Evolutionary conservation across 257 asterid species (phyloP).

Genomic region (Asclepias syriaca): DNA sequence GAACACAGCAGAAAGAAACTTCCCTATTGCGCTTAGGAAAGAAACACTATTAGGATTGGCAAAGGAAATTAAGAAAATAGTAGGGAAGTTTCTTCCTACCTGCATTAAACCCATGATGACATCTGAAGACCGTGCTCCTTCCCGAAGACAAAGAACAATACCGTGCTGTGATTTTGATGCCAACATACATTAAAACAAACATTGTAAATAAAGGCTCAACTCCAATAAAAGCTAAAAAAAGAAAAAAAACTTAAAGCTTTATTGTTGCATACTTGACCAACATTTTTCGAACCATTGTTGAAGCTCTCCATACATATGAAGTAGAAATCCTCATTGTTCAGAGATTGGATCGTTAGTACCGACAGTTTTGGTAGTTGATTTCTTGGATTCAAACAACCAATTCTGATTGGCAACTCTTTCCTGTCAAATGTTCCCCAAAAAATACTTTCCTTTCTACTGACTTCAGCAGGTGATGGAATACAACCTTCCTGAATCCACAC

Average conservation of each 20-base stretch:
- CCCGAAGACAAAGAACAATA: constrained; percentile 63
- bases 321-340: constrained; percentile 47
- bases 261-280: constrained; percentile 38
- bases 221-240: neutral
- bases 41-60: neutral
- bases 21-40: too few species aligned
- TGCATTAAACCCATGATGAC: constrained; percentile 61
- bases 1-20: too few species aligned
- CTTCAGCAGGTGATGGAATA: constrained; percentile 92
- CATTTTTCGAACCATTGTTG: constrained; percentile 24
- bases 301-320: constrained; percentile 68
- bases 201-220: neutral
- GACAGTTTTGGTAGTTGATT: constrained; percentile 52
- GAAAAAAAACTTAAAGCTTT: neutral
- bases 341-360: constrained; percentile 44
- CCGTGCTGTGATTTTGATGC: constrained; percentile 38
- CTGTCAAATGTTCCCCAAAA: constrained; percentile 58
- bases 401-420: constrained; percentile 61
- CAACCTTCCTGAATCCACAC: constrained; percentile 51
- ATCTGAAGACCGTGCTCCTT: constrained; percentile 66
- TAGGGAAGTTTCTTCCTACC: constrained; percentile 25
- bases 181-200: constrained; percentile 3
- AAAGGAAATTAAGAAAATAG: neutral
- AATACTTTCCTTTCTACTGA: constrained; percentile 70
- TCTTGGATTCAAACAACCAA: constrained; percentile 64